Evolutionary conservation across 371 early-diverging fungal species (phyloP).

Genomic region (Entomophthora muscae): DNA sequence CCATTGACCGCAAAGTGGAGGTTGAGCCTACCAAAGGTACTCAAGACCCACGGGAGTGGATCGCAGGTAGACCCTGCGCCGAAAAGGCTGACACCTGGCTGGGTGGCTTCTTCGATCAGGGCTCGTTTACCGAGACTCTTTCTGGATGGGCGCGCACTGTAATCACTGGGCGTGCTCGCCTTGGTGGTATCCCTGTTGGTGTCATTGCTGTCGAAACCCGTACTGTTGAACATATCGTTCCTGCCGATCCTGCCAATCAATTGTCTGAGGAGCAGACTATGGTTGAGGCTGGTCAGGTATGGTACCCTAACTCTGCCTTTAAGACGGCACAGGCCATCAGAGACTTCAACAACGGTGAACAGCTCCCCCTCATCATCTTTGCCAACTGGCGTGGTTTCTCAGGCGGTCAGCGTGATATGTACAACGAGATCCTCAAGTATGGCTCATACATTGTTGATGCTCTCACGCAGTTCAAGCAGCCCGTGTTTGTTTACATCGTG

Average conservation of each 20-base stretch:
- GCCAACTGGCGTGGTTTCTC: too few species aligned
- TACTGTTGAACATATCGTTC: too few species aligned
- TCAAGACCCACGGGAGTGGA: conserved; percentile 81
- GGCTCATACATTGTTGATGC: too few species aligned
- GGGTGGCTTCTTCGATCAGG: too few species aligned
- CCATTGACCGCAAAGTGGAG: conserved; percentile 56
- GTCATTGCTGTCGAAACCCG: conserved; percentile 93
- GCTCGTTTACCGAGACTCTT: conserved; percentile 69
- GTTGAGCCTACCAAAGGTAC: conserved; percentile 66
- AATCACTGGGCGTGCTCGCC: too few species aligned
- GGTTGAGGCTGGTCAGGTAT: conserved; percentile 95
- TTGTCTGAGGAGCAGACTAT: too few species aligned
- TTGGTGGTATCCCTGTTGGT: conserved; percentile 93
- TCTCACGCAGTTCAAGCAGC: conserved; percentile 79
- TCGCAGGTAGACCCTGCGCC: conserved; percentile 57
- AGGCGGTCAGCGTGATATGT: too few species aligned
- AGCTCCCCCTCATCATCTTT: conserved; percentile 91
- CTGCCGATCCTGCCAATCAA: too few species aligned
- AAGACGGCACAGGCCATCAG: conserved; percentile 94
- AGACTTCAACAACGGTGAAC: conserved; percentile 97
- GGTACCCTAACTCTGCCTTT: conserved; percentile 97
- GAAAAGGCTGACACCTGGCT: conserved; percentile 45
- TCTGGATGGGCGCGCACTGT: conserved; percentile 56
- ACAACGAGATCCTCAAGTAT: too few species aligned
- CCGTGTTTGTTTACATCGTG: conserved; percentile 96